Evolutionary conservation across 768 basidiomycete genomes (phyloP).

Genomic region (Lanmaoa pseudosensibilis): DNA sequence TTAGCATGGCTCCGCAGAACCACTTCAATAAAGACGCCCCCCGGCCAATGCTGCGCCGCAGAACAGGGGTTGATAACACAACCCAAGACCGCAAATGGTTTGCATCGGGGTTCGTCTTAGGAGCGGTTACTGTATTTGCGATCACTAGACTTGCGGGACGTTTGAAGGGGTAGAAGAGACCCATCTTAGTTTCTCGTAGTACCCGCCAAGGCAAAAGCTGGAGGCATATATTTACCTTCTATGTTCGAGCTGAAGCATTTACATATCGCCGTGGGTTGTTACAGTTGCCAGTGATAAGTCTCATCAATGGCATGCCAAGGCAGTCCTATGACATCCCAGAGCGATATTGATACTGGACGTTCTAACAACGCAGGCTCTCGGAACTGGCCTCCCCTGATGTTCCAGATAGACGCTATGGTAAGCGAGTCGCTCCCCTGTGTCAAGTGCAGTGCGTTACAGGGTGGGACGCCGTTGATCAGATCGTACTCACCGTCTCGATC

Average conservation of each 20-base stretch:
- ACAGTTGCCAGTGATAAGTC: neutral
- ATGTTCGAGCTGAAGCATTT: too few relatives aligned
- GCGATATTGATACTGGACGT: too few relatives aligned
- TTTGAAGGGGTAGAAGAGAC: neutral
- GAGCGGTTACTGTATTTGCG: constrained; percentile 8
- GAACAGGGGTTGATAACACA: neutral
- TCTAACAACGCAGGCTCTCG: too few relatives aligned
- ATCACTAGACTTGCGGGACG: neutral
- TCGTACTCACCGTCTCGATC: too few relatives aligned
- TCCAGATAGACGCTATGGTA: too few relatives aligned
- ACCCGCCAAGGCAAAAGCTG: neutral
- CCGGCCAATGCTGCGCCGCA: constrained; percentile 14
- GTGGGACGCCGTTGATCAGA: too few relatives aligned
- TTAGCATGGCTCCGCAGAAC: constrained; percentile 4
- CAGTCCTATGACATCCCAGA: neutral
- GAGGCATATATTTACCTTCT: neutral
- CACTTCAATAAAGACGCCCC: constrained; percentile 19
- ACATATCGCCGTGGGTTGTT: neutral
- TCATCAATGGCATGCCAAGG: neutral
- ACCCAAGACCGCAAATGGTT: constrained; percentile 12
- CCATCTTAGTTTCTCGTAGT: neutral
- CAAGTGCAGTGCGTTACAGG: too few relatives aligned
- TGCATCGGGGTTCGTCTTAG: constrained; percentile 21
- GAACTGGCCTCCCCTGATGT: too few relatives aligned
- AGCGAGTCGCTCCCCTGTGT: too few relatives aligned